Percentiles rank a stretch among this genome's conserved stretches.
phyloP scores from a whole-genome alignment of 805 yeast genomes.

The Yamadazyma insecticola region DNA sequence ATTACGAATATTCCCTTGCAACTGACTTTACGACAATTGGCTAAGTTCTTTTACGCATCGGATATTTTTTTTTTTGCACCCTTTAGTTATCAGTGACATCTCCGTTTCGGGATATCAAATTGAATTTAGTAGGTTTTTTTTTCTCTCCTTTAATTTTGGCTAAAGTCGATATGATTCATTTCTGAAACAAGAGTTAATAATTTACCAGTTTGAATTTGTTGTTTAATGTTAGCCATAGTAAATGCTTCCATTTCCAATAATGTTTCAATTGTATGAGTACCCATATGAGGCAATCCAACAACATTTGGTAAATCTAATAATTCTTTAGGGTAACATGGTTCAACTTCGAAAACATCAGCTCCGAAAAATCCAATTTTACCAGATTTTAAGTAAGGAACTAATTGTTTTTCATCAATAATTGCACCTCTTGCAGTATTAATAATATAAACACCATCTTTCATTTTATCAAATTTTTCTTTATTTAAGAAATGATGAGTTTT shows the following conservation, averaged over 20 bases:
- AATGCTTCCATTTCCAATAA: constrained; percentile 75
- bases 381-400: constrained; percentile 50
- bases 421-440: constrained; percentile 91
- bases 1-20: too few species aligned
- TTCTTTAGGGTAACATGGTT: constrained; percentile 67
- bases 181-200: constrained; percentile 83
- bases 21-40: too few species aligned
- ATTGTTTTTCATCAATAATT: constrained; percentile 61
- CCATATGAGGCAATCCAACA: constrained; percentile 85
- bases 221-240: constrained; percentile 62
- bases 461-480: constrained; percentile 52
- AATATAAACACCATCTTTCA: constrained; percentile 75
- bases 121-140: too few species aligned
- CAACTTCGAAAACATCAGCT: constrained; percentile 71
- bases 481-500: constrained; percentile 68
- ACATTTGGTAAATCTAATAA: constrained; percentile 60
- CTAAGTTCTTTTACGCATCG: too few species aligned
- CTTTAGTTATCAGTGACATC: too few species aligned
- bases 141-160: too few species aligned
- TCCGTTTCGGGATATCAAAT: too few species aligned
- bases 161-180: constrained; percentile 33
- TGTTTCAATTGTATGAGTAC: constrained; percentile 75
- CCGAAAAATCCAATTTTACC: constrained; percentile 70
- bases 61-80: too few species aligned
- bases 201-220: constrained; percentile 59